phyloP scores from a whole-genome alignment of 2,329 filamentous ascomycete species.

The Phyllosticta ampelicida region DNA sequence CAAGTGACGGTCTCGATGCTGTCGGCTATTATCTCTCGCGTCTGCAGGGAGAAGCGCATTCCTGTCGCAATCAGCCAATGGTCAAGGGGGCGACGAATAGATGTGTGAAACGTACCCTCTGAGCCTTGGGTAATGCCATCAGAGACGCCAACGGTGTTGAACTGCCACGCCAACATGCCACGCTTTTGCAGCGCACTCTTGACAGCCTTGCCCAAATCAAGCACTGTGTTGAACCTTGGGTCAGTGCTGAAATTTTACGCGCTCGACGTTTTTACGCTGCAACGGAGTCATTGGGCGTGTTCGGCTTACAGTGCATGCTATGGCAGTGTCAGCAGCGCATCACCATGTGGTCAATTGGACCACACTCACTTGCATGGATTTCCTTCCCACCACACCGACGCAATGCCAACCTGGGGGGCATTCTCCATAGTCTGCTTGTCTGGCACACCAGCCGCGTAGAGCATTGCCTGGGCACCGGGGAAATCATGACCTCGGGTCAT shows the following conservation, averaged over 20 bases:
- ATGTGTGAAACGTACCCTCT: slow-evolving; percentile 50
- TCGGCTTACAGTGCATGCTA: slow-evolving; percentile 40
- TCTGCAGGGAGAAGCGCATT: slow-evolving; percentile 89
- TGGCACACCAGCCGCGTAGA: slow-evolving; percentile 85
- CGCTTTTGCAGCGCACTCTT: slow-evolving; percentile 72
- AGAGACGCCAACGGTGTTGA: slow-evolving; percentile 81
- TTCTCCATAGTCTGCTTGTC: slow-evolving; percentile 77
- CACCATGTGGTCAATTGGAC: not conserved
- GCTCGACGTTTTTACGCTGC: not conserved
- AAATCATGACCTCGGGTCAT: slow-evolving; percentile 82
- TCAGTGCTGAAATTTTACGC: not conserved
- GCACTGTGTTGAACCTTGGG: slow-evolving; percentile 40
- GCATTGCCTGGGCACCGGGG: slow-evolving; percentile 85
- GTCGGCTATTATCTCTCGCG: slow-evolving; percentile 85
- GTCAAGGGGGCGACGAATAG: not conserved
- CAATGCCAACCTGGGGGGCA: slow-evolving; percentile 80
- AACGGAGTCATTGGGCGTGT: not conserved
- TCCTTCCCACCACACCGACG: slow-evolving; percentile 94
- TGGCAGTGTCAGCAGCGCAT: not conserved
- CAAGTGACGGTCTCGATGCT: slow-evolving; percentile 89
- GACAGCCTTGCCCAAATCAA: slow-evolving; percentile 78
- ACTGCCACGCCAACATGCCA: slow-evolving; percentile 89
- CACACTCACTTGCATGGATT: slow-evolving; percentile 85
- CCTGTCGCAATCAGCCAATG: slow-evolving; percentile 40
- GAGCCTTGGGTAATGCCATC: slow-evolving; percentile 94